Conservation (phyloP, 2,329 filamentous ascomycete species). For the Aphanocladium album region DNA sequence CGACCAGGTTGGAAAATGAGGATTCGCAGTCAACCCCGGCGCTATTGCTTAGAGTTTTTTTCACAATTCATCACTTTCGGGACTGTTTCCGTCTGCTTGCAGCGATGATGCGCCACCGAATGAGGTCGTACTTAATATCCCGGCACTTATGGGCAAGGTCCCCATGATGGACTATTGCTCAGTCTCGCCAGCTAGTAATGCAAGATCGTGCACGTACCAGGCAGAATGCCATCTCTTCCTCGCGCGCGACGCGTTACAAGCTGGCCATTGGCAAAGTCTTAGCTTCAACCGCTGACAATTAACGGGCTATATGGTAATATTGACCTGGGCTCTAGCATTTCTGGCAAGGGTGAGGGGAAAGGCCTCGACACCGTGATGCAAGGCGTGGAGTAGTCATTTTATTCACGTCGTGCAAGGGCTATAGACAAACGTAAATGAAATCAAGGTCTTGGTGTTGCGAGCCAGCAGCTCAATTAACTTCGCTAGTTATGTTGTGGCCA, state of each 20-base stretch:
- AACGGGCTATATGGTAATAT: no score
- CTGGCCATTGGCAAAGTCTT: no score
- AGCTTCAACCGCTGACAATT: no score
- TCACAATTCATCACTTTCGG: neutral
- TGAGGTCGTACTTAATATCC: neutral
- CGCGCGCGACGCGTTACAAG: neutral
- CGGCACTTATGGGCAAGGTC: neutral
- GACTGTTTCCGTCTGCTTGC: neutral
- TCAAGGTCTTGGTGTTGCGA: no score
- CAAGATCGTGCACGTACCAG: conserved; percentile 7
- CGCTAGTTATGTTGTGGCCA: no score
- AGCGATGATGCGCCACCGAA: neutral
- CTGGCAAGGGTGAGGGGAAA: no score
- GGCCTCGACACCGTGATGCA: no score
- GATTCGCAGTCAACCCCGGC: neutral
- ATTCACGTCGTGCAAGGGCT: no score
- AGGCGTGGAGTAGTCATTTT: no score
- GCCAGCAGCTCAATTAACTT: no score
- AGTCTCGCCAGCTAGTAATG: neutral
- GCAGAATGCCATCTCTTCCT: neutral
- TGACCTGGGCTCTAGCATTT: no score
- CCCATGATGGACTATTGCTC: conserved; percentile 3
- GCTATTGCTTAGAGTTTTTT: neutral
- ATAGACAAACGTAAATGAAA: no score
- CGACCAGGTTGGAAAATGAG: neutral